Conservation (phyloP, 2,329 filamentous ascomycete genomes). For the Colletotrichum gigasporum region DNA sequence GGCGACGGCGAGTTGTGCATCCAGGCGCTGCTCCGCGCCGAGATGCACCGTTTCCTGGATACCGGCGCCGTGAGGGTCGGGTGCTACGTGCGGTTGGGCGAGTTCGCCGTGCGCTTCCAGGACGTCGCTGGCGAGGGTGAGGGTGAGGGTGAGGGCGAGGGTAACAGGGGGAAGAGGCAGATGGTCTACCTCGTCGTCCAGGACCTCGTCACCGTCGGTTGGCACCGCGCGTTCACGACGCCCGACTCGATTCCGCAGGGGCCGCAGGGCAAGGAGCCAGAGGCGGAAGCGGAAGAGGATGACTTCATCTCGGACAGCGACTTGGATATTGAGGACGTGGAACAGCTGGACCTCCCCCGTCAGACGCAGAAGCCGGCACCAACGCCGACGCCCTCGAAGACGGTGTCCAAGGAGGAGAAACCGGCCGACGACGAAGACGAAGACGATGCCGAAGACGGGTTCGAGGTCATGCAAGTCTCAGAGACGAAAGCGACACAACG, state of each 20-base stretch:
- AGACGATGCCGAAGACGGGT: slow-evolving; percentile 37
- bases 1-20: slow-evolving; percentile 64
- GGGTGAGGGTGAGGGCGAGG: slow-evolving; percentile 14
- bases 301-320: slow-evolving; percentile 25
- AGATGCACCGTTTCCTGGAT: slow-evolving; percentile 59
- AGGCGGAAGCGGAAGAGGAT: background rate
- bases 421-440: slow-evolving; percentile 27
- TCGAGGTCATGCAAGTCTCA: slow-evolving; percentile 47
- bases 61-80: slow-evolving; percentile 55
- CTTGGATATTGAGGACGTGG: slow-evolving; percentile 20
- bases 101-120: slow-evolving; percentile 37
- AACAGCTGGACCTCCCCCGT: background rate
- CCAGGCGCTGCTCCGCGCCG: slow-evolving; percentile 58
- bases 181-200: slow-evolving; percentile 58
- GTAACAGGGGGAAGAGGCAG: slow-evolving; percentile 9
- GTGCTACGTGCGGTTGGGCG: slow-evolving; percentile 57
- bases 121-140: slow-evolving; percentile 4
- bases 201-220: slow-evolving; percentile 56
- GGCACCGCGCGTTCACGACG: slow-evolving; percentile 43
- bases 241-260: background rate
- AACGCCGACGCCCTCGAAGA: slow-evolving; percentile 25
- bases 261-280: background rate
- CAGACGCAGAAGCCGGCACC: background rate
- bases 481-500: slow-evolving; percentile 17
- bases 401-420: background rate